A percentile compares a stretch with the other conserved stretches of the same genome.
Evolutionary conservation across 805 yeast genomes (phyloP).

Genomic region (Tetrapisispora fleetii): DNA sequence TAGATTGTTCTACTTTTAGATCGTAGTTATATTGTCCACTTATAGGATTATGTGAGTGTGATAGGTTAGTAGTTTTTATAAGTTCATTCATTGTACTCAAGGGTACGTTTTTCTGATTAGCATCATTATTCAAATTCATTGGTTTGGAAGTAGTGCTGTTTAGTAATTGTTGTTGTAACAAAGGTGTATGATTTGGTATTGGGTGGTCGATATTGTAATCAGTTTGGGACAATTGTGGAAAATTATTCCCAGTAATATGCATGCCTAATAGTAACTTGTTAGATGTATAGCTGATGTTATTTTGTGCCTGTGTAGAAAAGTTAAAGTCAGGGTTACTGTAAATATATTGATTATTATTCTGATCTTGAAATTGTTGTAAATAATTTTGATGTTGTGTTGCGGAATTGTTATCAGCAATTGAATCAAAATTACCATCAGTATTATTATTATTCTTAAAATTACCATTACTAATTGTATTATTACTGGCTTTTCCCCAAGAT

Average conservation of each 20-base stretch:
- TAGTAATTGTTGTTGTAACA: slow-evolving; percentile 1
- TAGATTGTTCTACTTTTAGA: not conserved
- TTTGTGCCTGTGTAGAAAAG: not conserved
- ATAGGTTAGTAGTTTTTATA: not conserved
- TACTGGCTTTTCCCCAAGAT: slow-evolving; percentile 56
- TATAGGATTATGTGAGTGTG: not conserved
- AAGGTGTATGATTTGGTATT: not conserved
- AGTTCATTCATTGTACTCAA: not conserved
- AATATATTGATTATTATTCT: not conserved
- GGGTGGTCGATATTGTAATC: not conserved
- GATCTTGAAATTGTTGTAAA: not conserved
- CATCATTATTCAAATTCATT: not conserved
- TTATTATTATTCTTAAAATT: not conserved
- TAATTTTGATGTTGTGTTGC: not conserved
- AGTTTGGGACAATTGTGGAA: not conserved
- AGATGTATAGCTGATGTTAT: not conserved
- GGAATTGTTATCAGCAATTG: not conserved
- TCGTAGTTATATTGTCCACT: not conserved
- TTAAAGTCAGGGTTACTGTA: not conserved
- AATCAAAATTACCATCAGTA: not conserved
- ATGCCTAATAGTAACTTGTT: not conserved
- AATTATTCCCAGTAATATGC: not conserved
- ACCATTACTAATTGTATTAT: not conserved
- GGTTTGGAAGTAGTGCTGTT: not conserved
- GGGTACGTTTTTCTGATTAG: not conserved